Evolutionary conservation across 345 rosid species (phyloP).

Genomic region (Syzygium grande): DNA sequence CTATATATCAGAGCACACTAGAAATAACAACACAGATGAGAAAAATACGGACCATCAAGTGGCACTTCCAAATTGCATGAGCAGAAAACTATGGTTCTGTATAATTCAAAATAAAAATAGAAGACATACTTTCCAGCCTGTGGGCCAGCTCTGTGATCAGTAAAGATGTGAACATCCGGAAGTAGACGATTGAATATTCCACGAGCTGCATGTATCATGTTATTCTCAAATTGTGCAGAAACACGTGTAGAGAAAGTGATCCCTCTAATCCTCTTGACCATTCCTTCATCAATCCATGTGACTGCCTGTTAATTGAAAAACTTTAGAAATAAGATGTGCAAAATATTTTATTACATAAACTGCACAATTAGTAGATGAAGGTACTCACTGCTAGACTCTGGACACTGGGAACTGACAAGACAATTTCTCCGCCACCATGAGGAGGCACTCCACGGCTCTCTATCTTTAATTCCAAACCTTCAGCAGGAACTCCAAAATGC

Average conservation of each 20-base stretch:
- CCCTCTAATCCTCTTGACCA: constrained; percentile 92
- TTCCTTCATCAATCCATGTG: constrained; percentile 78
- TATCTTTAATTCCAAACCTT: constrained; percentile 69
- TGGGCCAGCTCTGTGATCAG: constrained; percentile 60
- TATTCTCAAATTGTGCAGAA: constrained; percentile 57
- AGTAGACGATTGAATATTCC: constrained; percentile 81
- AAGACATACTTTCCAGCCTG: constrained; percentile 86
- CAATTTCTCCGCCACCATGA: constrained; percentile 77
- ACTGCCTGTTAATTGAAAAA: constrained; percentile 44
- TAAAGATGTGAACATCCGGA: constrained; percentile 77
- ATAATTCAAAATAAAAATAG: not conserved
- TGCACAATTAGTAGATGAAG: not conserved
- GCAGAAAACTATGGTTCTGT: not conserved
- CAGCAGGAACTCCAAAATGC: constrained; percentile 70
- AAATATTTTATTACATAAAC: not conserved
- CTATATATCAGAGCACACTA: not conserved
- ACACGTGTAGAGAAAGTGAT: constrained; percentile 71
- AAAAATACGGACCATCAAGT: not conserved
- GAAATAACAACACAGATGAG: not conserved
- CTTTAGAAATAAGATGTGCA: constrained; percentile 1
- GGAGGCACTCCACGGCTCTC: constrained; percentile 80
- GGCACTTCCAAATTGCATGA: not conserved
- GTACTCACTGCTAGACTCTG: constrained; percentile 45
- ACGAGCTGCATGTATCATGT: constrained; percentile 79
- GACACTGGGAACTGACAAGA: constrained; percentile 53